These are phyloP conservation scores for Coemansia furcata DNA, from an alignment of 192 early-diverging fungal genomes.

Conservation along the genomic window DNA sequence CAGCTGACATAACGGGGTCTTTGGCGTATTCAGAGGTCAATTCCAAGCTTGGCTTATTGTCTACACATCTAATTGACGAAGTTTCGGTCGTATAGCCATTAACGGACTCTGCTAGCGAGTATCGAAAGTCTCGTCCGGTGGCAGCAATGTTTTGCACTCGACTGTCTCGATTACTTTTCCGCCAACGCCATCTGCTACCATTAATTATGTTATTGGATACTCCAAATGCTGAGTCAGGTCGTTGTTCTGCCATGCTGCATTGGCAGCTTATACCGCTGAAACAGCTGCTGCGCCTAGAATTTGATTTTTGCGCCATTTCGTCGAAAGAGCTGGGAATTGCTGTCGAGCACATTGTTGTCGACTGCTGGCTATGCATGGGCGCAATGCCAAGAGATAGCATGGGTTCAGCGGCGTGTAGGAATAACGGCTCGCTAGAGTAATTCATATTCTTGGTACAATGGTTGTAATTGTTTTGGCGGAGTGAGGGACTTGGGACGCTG, in stretches of 20 bases:
- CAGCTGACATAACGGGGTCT: slow-evolving; percentile 8
- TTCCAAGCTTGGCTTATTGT: background rate
- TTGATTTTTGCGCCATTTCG: background rate
- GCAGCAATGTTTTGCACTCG: slow-evolving; percentile 42
- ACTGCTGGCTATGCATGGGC: background rate
- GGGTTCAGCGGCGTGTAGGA: background rate
- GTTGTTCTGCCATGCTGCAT: background rate
- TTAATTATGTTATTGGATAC: background rate
- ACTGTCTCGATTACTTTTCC: slow-evolving; percentile 4
- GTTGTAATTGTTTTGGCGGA: background rate
- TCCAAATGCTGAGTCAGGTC: background rate
- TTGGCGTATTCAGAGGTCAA: background rate
- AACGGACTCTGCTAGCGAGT: background rate
- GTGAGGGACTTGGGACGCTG: background rate
- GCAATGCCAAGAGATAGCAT: slow-evolving; percentile 5
- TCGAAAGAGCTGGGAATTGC: background rate
- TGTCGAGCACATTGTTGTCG: slow-evolving; percentile 7
- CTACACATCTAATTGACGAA: background rate
- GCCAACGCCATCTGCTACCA: background rate
- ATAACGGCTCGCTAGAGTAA: background rate
- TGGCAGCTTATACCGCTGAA: background rate
- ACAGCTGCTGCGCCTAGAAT: background rate
- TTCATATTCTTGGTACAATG: background rate
- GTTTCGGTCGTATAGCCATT: background rate
- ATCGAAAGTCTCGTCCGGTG: slow-evolving; percentile 24